Evolutionary conservation across 1,139 yeast genomes (phyloP).

Genomic region (Sugiyamaella novakii): DNA sequence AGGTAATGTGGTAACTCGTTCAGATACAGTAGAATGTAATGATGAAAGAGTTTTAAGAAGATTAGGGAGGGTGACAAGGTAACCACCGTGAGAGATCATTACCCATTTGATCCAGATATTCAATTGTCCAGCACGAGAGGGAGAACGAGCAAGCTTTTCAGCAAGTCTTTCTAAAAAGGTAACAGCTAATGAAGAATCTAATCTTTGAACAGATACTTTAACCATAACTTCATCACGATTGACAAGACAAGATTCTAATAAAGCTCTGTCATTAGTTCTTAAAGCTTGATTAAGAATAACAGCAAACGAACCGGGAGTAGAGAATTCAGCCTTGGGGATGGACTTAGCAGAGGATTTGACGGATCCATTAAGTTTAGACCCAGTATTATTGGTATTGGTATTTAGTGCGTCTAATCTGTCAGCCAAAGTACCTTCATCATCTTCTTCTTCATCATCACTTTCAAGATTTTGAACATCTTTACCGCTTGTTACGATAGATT

Average conservation of each 20-base stretch:
- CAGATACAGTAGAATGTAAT: slow-evolving; percentile 72
- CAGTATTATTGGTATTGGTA: slow-evolving; percentile 33
- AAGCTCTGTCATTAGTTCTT: slow-evolving; percentile 44
- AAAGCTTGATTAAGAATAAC: slow-evolving; percentile 47
- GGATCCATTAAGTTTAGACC: slow-evolving; percentile 23
- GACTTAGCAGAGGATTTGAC: slow-evolving; percentile 11
- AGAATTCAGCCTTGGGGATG: slow-evolving; percentile 22
- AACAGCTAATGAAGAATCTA: slow-evolving; percentile 75
- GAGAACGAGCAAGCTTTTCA: slow-evolving; percentile 73
- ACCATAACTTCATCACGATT: slow-evolving; percentile 73
- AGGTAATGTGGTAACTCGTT: slow-evolving; percentile 75
- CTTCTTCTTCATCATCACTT: slow-evolving; percentile 31
- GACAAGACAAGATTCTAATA: slow-evolving; percentile 68
- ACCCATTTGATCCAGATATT: slow-evolving; percentile 94
- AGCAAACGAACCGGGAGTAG: slow-evolving; percentile 40
- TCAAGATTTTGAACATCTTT: slow-evolving; percentile 54
- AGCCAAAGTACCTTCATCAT: slow-evolving; percentile 44
- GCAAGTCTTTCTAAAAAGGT: slow-evolving; percentile 77
- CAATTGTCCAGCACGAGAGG: slow-evolving; percentile 70
- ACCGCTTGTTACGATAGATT: slow-evolving; percentile 52
- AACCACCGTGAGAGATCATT: slow-evolving; percentile 87
- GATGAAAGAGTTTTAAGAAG: slow-evolving; percentile 68
- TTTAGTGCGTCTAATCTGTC: slow-evolving; percentile 47
- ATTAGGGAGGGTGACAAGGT: slow-evolving; percentile 69
- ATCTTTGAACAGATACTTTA: slow-evolving; percentile 66